phyloP scores from a whole-genome alignment of 2,329 filamentous ascomycete genomes.

The Thielaviopsis ethacetica region DNA sequence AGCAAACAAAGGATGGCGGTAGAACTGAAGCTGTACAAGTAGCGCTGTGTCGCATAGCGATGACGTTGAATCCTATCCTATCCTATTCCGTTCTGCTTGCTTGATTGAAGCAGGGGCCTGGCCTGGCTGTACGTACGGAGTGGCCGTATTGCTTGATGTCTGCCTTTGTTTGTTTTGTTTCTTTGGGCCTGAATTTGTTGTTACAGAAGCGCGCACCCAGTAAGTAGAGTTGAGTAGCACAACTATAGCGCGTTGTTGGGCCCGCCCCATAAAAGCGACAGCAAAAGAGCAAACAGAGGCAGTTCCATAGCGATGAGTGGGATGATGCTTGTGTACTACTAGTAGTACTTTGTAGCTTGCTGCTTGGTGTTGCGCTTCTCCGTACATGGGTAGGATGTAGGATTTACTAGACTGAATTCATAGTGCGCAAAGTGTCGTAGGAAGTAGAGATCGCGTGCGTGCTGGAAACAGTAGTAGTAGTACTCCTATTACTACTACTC shows the following conservation, averaged over 20 bases:
- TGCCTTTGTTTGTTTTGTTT: background rate
- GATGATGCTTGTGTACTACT: background rate
- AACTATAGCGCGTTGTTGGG: background rate
- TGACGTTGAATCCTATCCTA: background rate
- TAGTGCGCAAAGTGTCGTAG: background rate
- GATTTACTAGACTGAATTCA: too few species aligned
- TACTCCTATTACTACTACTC: too few species aligned
- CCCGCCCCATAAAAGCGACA: background rate
- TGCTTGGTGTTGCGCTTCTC: too few species aligned
- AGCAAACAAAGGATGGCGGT: background rate
- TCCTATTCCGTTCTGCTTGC: background rate
- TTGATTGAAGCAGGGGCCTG: background rate
- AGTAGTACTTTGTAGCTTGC: too few species aligned
- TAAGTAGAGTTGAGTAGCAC: too few species aligned
- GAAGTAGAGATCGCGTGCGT: too few species aligned
- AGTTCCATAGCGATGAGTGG: background rate
- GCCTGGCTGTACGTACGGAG: too few species aligned
- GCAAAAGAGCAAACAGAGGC: background rate
- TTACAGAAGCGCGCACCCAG: background rate
- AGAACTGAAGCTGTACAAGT: too few species aligned
- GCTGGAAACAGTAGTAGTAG: background rate
- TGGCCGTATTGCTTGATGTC: too few species aligned
- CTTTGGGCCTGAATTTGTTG: background rate
- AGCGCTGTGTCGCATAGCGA: background rate
- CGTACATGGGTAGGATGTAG: too few species aligned